Evolutionary conservation across 2,329 filamentous ascomycete species (phyloP), one percentile per base, ranked within the genome.

Genomic region (Arthrobotrys entomopaga): DNA sequence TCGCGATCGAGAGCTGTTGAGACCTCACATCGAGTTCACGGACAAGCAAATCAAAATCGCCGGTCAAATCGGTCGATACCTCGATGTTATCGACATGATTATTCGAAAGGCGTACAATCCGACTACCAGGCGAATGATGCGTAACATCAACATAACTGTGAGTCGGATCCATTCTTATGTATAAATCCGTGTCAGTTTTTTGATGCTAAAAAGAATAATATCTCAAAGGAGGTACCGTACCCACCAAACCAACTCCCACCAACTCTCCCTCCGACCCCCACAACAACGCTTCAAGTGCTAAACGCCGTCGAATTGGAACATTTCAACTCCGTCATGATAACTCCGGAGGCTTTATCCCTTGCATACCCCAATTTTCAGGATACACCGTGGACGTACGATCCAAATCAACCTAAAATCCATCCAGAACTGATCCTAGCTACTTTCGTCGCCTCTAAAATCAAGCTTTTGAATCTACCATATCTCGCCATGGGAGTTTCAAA

Each of bases 281-380:
- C 42, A 2, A 61, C 61, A 0, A 16, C 61, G 8, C 26, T 65
- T 2, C 26, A 58, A 34, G 40, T 73, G 15, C 54, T 73, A 5
- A 24, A 65, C 26, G 15, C 22, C 11, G 15, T 65, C 10, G 69
- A 73, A 46, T 0, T 19, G 7, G 24, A 57, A 50, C 26, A 66
- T n/a, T 56, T 22, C 34, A 19, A 43, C 49, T 1, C 20, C 1
- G 10, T 49, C 3, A 22, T 61, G 2, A 57, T 73, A 15, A 63
- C 43, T 20, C 8, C 60, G 0, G 26, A 40, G n/a, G 8, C 22
- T 10, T 7, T 73, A 24, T n/a, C 19, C 2, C 1, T 8, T 3
- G 24, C 19, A 6, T 60, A 42, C 26, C 69, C 69, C 2, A 2
- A 11, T 15, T 19, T 54, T n/a, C 26, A n/a, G 4, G 19, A 54